phyloP scores from a whole-genome alignment of 2,329 filamentous ascomycete genomes.

The Fonsecaea nubica region DNA sequence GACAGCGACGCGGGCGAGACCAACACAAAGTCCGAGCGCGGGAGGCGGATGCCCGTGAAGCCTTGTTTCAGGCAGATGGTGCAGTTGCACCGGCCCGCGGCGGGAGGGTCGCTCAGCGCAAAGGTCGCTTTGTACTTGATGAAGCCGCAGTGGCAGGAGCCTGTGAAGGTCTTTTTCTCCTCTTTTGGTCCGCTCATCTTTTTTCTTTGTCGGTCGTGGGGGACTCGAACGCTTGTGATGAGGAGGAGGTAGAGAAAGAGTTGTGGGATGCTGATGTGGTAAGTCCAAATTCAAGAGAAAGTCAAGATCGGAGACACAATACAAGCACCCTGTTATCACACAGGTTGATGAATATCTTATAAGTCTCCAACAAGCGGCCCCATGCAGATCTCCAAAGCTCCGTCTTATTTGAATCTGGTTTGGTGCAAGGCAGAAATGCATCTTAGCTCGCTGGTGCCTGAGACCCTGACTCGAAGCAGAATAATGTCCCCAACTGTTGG shows the following conservation, averaged over 20 bases:
- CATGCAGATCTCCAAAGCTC: background rate
- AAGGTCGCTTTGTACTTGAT: slow-evolving; percentile 58
- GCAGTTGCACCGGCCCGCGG: slow-evolving; percentile 37
- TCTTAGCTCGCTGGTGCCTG: background rate
- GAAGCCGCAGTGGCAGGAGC: slow-evolving; percentile 63
- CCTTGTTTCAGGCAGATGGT: slow-evolving; percentile 38
- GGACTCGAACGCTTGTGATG: background rate
- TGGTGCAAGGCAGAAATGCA: background rate
- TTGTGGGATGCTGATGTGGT: background rate
- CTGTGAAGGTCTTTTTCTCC: slow-evolving; percentile 48
- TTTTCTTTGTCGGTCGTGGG: background rate
- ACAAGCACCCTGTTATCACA: background rate
- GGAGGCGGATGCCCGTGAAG: slow-evolving; percentile 26
- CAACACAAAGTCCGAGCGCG: slow-evolving; percentile 31
- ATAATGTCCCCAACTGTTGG: background rate
- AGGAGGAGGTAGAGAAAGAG: background rate
- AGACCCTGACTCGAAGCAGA: background rate
- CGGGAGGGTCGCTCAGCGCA: slow-evolving; percentile 21
- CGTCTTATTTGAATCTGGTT: background rate
- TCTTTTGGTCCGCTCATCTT: background rate
- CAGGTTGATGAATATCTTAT: background rate
- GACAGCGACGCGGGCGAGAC: slow-evolving; percentile 30
- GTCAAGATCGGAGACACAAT: background rate
- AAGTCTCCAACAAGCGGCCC: no score
- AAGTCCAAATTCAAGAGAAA: background rate